Base-by-base conservation (phyloP, 495 filamentous ascomycete genomes). In the Penicillium coprophilum region DNA sequence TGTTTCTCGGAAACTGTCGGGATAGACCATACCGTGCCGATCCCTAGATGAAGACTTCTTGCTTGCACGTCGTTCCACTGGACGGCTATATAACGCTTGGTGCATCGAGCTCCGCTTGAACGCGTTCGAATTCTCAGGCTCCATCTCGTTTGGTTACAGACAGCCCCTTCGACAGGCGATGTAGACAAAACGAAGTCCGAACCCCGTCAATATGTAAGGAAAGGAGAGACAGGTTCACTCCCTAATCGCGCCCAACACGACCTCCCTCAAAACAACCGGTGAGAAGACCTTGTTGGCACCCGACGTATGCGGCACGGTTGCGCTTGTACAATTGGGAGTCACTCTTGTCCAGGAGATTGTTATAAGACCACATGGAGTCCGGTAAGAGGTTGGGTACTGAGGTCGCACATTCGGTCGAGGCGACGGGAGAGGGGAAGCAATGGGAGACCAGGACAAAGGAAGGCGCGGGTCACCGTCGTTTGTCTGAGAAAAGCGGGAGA, bases 21-120 rank as follows among this genome's bases (percentile, higher is more conserved):
- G 75, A 57, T 81, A 82, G 24, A 81, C 70, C 66, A 78, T 80
- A 40, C 77, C 79, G 63, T 80, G 77, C 31, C 78, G 77, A 53
- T 81, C 78, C 48, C 72, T 74, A 7, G 79, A 82, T 19, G 79
- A 80, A 17, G 78, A 77, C 57, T 82, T 80, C 57, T 80, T 82
- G 68, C 78, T 81, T 2, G 79, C 65, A 31, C 78, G 72, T 19
- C 77, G 71, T 66, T 80, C 76, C 60, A 81, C 71, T 21, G 74
- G 72, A 39, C 74, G 74, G 55, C 71, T 77, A 57, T 77, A 67
- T 38, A 69, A 48, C 41, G 70, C 71, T 45, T 78, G 74, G 49
- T 76, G 73, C 56, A 72, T 64, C 11, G 76, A 79, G 59, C 71
- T 74, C 59, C 76, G 71, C 57, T 75, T 74, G 53, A 61, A 70